Evolutionary conservation across 805 yeast species (phyloP).

Genomic region (Kluyveromyces siamensis): DNA sequence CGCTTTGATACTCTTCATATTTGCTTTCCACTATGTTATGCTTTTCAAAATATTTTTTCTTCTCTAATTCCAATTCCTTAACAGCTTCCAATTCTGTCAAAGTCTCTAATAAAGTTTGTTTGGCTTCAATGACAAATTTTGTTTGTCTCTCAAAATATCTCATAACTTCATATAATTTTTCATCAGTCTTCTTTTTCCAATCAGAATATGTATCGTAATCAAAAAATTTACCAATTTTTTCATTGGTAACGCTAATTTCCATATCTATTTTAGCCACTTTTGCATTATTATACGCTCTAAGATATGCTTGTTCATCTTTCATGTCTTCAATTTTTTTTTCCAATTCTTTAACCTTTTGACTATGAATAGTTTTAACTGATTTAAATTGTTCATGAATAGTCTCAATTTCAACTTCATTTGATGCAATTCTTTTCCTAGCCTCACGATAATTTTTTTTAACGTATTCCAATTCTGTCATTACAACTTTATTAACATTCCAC

Average conservation of each 20-base stretch:
- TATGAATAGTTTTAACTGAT: not conserved
- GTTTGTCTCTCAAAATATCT: not conserved
- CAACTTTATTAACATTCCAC: constrained; percentile 1
- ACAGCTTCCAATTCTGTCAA: not conserved
- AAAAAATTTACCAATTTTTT: not conserved
- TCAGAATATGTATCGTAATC: not conserved
- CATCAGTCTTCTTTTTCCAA: not conserved
- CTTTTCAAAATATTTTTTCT: not conserved
- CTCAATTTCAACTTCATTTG: not conserved
- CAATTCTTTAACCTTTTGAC: not conserved
- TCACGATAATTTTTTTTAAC: not conserved
- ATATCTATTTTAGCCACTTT: not conserved
- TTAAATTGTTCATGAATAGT: not conserved
- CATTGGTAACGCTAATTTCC: not conserved
- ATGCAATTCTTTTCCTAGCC: not conserved
- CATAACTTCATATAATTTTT: not conserved
- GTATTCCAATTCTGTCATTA: not conserved
- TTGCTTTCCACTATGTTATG: not conserved
- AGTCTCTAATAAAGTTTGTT: not conserved
- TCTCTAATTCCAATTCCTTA: not conserved
- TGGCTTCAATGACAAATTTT: not conserved
- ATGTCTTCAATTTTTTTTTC: not conserved
- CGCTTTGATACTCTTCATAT: not conserved
- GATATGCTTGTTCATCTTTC: not conserved
- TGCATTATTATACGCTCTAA: not conserved